Evolutionary conservation across 2,329 filamentous ascomycete species (phyloP), one percentile per base, ranked within the genome.

Genomic region (Aspergillus novofumigatus): DNA sequence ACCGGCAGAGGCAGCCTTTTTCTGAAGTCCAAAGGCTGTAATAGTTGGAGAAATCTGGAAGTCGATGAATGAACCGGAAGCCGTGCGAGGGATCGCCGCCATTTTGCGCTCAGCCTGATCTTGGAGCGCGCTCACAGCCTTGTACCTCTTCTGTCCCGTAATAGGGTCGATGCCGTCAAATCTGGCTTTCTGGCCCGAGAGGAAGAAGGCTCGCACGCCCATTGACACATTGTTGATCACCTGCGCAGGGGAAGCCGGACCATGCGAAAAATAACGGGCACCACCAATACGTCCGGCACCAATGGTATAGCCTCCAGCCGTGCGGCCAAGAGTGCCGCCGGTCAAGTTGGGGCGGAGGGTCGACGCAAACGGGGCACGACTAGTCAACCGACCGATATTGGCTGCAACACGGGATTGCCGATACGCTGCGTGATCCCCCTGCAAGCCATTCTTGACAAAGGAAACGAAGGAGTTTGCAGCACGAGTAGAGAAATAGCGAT

Each of bases 181-280:
- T 57, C 90, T 89, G 9, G 89, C 87, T 72, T 92, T 94, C 68
- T 96, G 86, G 0, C 94, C 94, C 0, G 90, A 92, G n/a, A 96
- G 81, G 77, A 91, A 88, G 76, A 99, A 97, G 11, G 92, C 92
- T 54, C 94, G 86, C 68, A 97, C 87, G 4, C 92, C 94, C 65
- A 92, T 87, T 11, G 91, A 96, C n/a, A 97, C 93, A 75, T 96
- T 96, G 73, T 94, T 89, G 52, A 97, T 85, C 49, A 97, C 91
- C 72, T 97, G 91, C 1, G 92, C 91, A 42, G 91, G 92, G 7
- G 88, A 85, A 9, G 90, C 88, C 1, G 93, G 91, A 0, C 86
- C 85, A 76, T 97, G 92, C 1, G 91, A 95, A 77, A 97, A 97
- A 78, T 93, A 93, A 63, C 93, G 84, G 25, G 87, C 86, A 48